Percentiles rank a stretch among this genome's conserved stretches.
Conservation (phyloP, 129 eudicot genomes). For the Helianthus annuus region DNA sequence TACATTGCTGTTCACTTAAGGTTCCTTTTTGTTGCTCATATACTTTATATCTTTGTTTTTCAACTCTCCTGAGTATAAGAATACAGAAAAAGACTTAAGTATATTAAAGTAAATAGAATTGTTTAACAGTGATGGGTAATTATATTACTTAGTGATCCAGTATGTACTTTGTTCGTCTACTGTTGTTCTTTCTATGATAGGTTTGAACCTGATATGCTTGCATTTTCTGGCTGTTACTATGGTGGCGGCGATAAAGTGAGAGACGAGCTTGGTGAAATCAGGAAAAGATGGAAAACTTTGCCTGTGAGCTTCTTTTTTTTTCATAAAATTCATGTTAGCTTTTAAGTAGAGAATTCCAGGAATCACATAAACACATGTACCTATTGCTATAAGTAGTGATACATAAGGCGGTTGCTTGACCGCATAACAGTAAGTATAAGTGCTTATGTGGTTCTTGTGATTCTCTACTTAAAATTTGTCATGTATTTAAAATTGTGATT, state of each 20-base stretch:
- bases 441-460: background rate
- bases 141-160: background rate
- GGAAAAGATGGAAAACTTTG: constrained; percentile 88
- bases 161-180: constrained; percentile 11
- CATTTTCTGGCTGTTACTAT: constrained; percentile 97
- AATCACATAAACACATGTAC: background rate
- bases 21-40: constrained; percentile 37
- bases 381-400: background rate
- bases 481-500: background rate
- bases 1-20: constrained; percentile 94
- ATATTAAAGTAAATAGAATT: background rate
- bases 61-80: background rate
- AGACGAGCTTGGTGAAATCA: constrained; percentile 82
- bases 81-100: background rate
- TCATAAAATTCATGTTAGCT: background rate
- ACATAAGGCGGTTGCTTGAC: background rate
- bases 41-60: constrained; percentile 3
- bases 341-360: background rate
- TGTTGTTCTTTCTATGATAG: constrained; percentile 42
- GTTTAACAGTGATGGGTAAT: background rate
- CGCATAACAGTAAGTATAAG: background rate
- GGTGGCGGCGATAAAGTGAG: constrained; percentile 96
- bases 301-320: constrained; percentile 53
- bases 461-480: background rate
- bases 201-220: constrained; percentile 98